Evolutionary conservation across 2,329 filamentous ascomycete species (phyloP), one percentile per base, ranked within the genome.

Genomic region (Aspergillus sp.): DNA sequence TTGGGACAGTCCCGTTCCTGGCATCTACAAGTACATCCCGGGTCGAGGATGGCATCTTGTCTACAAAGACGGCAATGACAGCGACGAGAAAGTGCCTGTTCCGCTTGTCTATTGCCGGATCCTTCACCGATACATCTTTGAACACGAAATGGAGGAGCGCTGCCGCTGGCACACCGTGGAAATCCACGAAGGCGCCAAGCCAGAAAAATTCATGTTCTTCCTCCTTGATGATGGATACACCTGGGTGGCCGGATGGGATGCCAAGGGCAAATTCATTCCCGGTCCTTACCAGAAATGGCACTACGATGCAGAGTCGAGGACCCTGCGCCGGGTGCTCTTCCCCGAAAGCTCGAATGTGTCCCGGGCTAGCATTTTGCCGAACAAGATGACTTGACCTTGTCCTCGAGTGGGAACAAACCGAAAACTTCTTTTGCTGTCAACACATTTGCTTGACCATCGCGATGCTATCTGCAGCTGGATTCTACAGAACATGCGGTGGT

Each of bases 171-270:
- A 77, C 62, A 69, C 67, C 13, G 77, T 81, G 58, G 71, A 71
- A 17, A 70, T 77, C 57, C 70, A 74, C 17, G 70, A 72, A 25
- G 74, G 75, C 41, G 75, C 74, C 55, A 75, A 74, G 57, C 69
- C 71, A 8, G 70, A 78, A 54, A 69, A 73, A 62, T 75, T 77
- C 17, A 72, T 78, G 58, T 83, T 83, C 71, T 83, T 83, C 71
- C 76, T 73, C 11, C 76, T 83, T 27, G 81, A 83, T 58, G 78
- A 83, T 52, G 80, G 77, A 38, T 67, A 78, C 49, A 75, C 78
- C 56, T 83, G 80, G 80, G 80, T 83, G 39, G 75, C 80, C 41
- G 81, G 78, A 62, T 83, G 80, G 80, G 80, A 83, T 64, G 71
- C 75, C 21, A 70, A 81, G 42, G 81, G 80, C 57, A 75, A 72